Conservation (phyloP, 1,139 yeast species). For the Yamadazyma taylorii region DNA sequence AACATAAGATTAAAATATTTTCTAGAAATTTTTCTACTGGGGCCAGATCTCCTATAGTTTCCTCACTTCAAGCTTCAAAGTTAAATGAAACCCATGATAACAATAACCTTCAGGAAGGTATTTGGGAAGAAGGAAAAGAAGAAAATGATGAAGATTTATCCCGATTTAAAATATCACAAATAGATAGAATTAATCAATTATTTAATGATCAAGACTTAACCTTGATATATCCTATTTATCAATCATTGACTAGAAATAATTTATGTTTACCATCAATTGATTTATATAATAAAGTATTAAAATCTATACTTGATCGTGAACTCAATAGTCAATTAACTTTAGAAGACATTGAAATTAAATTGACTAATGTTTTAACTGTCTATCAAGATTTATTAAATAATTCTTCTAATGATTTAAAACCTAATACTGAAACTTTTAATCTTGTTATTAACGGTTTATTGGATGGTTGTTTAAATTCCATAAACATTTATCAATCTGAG, state of each 20-base stretch:
- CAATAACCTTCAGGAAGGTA: neutral
- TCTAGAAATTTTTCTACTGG: conserved; percentile 11
- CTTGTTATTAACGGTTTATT: conserved; percentile 52
- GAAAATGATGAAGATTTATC: conserved; percentile 5
- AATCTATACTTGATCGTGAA: conserved; percentile 31
- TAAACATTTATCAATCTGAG: conserved; percentile 11
- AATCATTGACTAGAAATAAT: conserved; percentile 40
- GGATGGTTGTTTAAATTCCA: conserved; percentile 42
- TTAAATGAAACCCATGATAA: neutral
- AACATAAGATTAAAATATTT: conserved; percentile 7
- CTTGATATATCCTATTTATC: conserved; percentile 44
- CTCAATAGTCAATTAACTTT: conserved; percentile 26
- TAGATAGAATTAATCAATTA: conserved; percentile 6
- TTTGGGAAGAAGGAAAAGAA: conserved; percentile 1
- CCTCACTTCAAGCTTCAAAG: neutral
- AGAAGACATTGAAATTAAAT: conserved; percentile 35
- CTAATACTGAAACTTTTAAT: conserved; percentile 53
- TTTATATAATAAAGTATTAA: conserved; percentile 37
- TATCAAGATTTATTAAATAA: conserved; percentile 59
- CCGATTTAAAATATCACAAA: conserved; percentile 4
- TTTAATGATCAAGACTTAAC: conserved; percentile 23
- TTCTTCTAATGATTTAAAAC: conserved; percentile 40
- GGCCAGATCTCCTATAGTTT: neutral
- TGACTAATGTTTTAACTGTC: conserved; percentile 62
- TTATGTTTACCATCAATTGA: conserved; percentile 32